phyloP scores from a whole-genome alignment of 2,329 filamentous ascomycete genomes.

The Xylariaceae sp. region DNA sequence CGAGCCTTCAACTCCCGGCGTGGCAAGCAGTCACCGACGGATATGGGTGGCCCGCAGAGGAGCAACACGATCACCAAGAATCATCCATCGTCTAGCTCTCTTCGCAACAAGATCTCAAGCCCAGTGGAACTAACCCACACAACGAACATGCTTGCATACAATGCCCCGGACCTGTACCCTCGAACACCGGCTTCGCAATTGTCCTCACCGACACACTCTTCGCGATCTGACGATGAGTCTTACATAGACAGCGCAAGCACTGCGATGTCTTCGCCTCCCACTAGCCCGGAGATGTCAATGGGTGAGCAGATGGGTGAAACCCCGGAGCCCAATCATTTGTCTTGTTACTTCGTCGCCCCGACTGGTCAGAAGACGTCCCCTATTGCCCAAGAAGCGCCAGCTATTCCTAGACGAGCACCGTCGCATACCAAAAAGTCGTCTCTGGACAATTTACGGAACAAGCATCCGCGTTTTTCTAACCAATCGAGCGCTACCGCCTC shows the following conservation, averaged over 20 bases:
- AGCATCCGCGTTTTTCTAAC: constrained; percentile 48
- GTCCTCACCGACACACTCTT: constrained; percentile 45
- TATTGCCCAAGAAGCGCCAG: constrained; percentile 50
- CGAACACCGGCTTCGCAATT: constrained; percentile 44
- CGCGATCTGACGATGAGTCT: constrained; percentile 59
- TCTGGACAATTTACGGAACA: constrained; percentile 67
- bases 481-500: constrained; percentile 49
- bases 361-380: constrained; percentile 38
- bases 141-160: constrained; percentile 94
- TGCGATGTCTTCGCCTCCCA: constrained; percentile 56
- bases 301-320: constrained; percentile 50
- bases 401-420: constrained; percentile 70
- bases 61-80: constrained; percentile 46
- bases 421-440: constrained; percentile 84
- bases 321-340: constrained; percentile 60
- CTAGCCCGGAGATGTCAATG: constrained; percentile 61
- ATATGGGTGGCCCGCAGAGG: constrained; percentile 38
- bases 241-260: constrained; percentile 57
- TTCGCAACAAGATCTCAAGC: constrained; percentile 73
- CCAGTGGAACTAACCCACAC: constrained; percentile 86
- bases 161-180: constrained; percentile 72
- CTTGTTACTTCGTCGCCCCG: constrained; percentile 58
- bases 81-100: constrained; percentile 36
- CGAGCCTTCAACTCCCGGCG: constrained; percentile 68
- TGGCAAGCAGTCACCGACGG: constrained; percentile 50